phyloP scores from a whole-genome alignment of 768 basidiomycete species.

The Ramaria sp. region DNA sequence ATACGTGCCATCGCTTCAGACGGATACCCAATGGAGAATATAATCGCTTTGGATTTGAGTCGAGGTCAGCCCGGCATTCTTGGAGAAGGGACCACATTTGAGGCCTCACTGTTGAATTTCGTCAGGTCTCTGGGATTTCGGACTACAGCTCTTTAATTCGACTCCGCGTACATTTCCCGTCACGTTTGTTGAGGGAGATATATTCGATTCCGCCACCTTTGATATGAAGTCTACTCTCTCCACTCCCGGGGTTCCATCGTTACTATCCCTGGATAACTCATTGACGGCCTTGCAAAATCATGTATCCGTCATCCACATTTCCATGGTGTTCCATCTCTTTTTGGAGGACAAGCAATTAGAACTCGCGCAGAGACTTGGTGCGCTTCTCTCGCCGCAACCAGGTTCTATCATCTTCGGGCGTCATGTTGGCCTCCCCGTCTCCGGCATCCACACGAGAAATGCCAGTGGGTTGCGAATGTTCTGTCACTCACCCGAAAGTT shows the following conservation, averaged over 20 bases:
- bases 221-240: not conserved
- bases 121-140: conserved; percentile 9
- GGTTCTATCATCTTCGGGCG: conserved; percentile 10
- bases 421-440: conserved; percentile 7
- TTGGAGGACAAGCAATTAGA: not conserved
- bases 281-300: not conserved
- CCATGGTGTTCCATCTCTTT: conserved; percentile 11
- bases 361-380: not conserved
- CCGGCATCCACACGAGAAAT: conserved; percentile 1
- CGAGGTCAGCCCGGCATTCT: not conserved
- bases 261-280: not conserved
- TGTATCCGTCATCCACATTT: conserved; percentile 5
- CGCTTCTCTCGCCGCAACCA: conserved; percentile 18
- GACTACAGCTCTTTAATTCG: conserved; percentile 5
- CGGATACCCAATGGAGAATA: conserved; percentile 8
- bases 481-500: conserved; percentile 25
- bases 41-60: conserved; percentile 7
- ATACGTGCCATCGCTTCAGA: conserved; percentile 7
- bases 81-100: not conserved
- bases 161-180: not conserved
- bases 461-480: conserved; percentile 16
- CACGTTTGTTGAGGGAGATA: conserved; percentile 8
- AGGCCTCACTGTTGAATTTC: not conserved
- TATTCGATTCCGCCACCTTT: conserved; percentile 4
- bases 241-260: not conserved